These are phyloP conservation scores for Sordariomycetes sp. DNA, from an alignment of 2,329 filamentous ascomycete species.

Conservation along the genomic window DNA sequence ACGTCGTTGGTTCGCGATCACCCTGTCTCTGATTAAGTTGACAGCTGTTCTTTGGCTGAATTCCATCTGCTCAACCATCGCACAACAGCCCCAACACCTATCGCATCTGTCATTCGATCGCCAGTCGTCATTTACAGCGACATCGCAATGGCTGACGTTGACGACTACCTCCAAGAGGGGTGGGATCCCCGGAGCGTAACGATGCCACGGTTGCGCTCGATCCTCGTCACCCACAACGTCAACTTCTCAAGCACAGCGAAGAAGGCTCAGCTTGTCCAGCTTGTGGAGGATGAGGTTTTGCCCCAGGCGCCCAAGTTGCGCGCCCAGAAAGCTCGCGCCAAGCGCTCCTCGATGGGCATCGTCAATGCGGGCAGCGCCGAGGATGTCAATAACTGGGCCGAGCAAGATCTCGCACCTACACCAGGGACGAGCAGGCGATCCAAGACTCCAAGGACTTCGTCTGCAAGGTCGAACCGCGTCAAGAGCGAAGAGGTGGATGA, in stretches of 20 bases:
- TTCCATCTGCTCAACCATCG: too few relatives aligned
- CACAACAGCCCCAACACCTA: too few relatives aligned
- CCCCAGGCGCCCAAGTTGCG: constrained; percentile 73
- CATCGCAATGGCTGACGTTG: constrained; percentile 58
- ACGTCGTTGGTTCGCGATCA: too few relatives aligned
- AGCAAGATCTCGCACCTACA: constrained; percentile 45
- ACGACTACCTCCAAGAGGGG: constrained; percentile 77
- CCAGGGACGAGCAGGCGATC: constrained; percentile 41
- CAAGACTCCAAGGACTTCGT: constrained; percentile 44
- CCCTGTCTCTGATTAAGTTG: too few relatives aligned
- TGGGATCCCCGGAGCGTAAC: constrained; percentile 82
- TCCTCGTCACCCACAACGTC: constrained; percentile 82
- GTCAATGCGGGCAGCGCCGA: constrained; percentile 58
- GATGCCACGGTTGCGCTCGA: constrained; percentile 79
- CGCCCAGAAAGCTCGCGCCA: constrained; percentile 64
- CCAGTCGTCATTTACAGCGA: too few relatives aligned
- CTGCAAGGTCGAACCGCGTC: constrained; percentile 24
- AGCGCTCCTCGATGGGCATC: constrained; percentile 83
- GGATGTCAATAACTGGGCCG: constrained; percentile 52
- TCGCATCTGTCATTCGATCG: too few relatives aligned
- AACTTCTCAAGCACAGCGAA: constrained; percentile 83
- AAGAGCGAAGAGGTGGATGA: constrained; percentile 42
- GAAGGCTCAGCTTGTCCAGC: constrained; percentile 76
- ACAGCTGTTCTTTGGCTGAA: too few relatives aligned
- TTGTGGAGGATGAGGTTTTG: constrained; percentile 72